phyloP scores from a whole-genome alignment of 2,329 filamentous ascomycete genomes.

The Macrophomina tecta region DNA sequence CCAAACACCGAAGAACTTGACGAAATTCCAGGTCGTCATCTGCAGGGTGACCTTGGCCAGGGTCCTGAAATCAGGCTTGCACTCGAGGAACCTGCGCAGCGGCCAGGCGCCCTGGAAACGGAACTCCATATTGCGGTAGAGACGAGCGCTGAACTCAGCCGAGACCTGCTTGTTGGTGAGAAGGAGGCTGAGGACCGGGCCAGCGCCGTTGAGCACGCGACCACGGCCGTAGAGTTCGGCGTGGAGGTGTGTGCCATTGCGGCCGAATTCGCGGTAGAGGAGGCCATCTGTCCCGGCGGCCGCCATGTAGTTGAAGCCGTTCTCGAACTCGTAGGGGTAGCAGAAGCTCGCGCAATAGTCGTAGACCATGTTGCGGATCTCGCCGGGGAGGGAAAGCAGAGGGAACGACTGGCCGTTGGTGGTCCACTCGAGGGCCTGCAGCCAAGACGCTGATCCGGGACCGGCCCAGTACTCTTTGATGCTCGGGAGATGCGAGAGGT shows the following conservation, averaged over 20 bases:
- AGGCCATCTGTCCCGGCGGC: slow-evolving; percentile 20
- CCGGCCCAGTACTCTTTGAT: slow-evolving; percentile 15
- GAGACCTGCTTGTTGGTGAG: slow-evolving; percentile 6
- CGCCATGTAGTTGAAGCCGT: slow-evolving; percentile 24
- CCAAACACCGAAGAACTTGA: slow-evolving; percentile 27
- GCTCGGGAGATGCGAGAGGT: slow-evolving; percentile 6
- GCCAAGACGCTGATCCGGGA: not conserved
- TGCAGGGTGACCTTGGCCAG: slow-evolving; percentile 21
- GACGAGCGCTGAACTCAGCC: slow-evolving; percentile 13
- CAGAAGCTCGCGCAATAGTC: slow-evolving; percentile 20
- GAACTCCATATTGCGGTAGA: slow-evolving; percentile 18
- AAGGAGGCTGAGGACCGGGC: slow-evolving; percentile 15
- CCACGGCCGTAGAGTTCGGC: slow-evolving; percentile 23
- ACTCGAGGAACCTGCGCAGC: slow-evolving; percentile 16
- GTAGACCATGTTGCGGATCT: slow-evolving; percentile 28
- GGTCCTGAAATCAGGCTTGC: not conserved
- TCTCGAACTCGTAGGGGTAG: slow-evolving; percentile 26
- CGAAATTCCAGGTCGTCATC: slow-evolving; percentile 24
- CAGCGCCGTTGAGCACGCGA: slow-evolving; percentile 23
- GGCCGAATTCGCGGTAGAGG: slow-evolving; percentile 19
- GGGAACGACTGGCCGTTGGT: slow-evolving; percentile 24
- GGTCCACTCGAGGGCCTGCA: slow-evolving; percentile 7
- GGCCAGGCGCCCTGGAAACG: slow-evolving; percentile 19
- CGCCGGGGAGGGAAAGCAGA: slow-evolving; percentile 18
- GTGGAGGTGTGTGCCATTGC: slow-evolving; percentile 7